Percentiles rank a stretch among this genome's conserved stretches.
Evolutionary conservation across 495 filamentous ascomycete species (phyloP).

Genomic region (Daldinia childiae): DNA sequence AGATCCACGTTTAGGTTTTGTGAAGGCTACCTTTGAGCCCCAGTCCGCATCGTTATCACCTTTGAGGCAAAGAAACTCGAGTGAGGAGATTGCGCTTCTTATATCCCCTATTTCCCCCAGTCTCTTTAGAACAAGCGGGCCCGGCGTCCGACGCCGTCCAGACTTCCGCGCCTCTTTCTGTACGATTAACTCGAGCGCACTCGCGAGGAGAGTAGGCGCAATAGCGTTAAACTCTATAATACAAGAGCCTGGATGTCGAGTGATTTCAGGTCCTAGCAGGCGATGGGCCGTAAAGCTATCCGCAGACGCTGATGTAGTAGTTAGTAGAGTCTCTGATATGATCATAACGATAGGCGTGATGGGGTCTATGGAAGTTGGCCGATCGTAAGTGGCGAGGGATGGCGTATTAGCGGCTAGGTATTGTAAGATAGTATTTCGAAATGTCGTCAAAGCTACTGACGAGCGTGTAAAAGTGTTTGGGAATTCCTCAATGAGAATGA

Average conservation of each 20-base stretch:
- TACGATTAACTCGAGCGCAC: conserved; percentile 81
- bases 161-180: conserved; percentile 81
- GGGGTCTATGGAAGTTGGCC: conserved; percentile 45
- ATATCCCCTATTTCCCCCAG: conserved; percentile 89
- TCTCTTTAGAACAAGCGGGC: conserved; percentile 73
- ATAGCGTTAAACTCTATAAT: conserved; percentile 92
- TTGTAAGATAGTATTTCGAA: conserved; percentile 76
- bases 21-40: conserved; percentile 72
- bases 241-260: conserved; percentile 75
- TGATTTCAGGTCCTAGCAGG: conserved; percentile 84
- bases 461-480: conserved; percentile 80
- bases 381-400: conserved; percentile 50
- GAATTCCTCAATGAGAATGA: conserved; percentile 94
- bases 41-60: conserved; percentile 70
- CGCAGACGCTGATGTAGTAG: conserved; percentile 75
- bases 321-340: conserved; percentile 85
- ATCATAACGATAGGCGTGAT: conserved; percentile 85
- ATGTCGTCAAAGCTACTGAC: conserved; percentile 72
- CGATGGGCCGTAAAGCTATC: conserved; percentile 92
- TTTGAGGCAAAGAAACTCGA: conserved; percentile 90
- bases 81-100: conserved; percentile 84
- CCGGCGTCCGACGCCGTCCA: conserved; percentile 71
- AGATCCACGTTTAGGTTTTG: conserved; percentile 66
- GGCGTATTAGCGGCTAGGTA: conserved; percentile 73
- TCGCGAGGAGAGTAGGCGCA: conserved; percentile 84